Conservation (phyloP, 371 early-diverging fungal species). For the Homolaphlyctis polyrhiza region DNA sequence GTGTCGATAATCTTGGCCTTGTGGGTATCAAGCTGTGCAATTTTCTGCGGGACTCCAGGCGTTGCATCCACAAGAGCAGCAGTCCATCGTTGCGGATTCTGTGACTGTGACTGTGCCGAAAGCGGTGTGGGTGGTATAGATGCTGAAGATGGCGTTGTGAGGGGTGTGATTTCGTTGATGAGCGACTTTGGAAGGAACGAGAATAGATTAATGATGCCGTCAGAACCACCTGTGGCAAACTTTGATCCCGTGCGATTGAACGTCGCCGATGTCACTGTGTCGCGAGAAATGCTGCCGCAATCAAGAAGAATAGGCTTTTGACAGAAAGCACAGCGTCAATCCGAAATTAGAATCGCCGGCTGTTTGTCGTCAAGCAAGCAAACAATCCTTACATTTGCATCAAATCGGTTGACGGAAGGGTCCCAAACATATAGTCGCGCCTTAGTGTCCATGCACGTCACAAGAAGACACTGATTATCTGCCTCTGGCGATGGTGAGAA, state of each 20-base stretch:
- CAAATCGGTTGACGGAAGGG: slow-evolving; percentile 12
- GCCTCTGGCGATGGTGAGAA: slow-evolving; percentile 80
- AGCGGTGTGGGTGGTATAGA: not conserved
- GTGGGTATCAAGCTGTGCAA: not conserved
- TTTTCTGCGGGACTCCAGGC: not conserved
- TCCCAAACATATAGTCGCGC: slow-evolving; percentile 75
- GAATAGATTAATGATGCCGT: slow-evolving; percentile 72
- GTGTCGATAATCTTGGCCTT: slow-evolving; percentile 57
- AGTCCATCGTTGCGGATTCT: not conserved
- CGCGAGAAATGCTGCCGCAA: slow-evolving; percentile 51
- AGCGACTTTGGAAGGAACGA: slow-evolving; percentile 17
- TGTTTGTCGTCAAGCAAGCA: not conserved
- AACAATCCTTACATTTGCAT: not conserved
- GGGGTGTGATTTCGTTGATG: not conserved
- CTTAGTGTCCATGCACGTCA: slow-evolving; percentile 70
- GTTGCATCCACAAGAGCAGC: not conserved
- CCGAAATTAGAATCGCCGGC: not conserved
- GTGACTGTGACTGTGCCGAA: not conserved
- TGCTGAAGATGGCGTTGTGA: too few species aligned
- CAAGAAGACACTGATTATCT: slow-evolving; percentile 68
- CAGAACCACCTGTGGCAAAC: slow-evolving; percentile 75
- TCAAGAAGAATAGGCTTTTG: slow-evolving; percentile 55
- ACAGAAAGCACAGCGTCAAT: not conserved
- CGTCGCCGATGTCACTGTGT: slow-evolving; percentile 59
- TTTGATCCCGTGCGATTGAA: slow-evolving; percentile 77